Base-by-base conservation (phyloP, 352 stramenopile genomes). In the Phytophthora niederhauseri region DNA sequence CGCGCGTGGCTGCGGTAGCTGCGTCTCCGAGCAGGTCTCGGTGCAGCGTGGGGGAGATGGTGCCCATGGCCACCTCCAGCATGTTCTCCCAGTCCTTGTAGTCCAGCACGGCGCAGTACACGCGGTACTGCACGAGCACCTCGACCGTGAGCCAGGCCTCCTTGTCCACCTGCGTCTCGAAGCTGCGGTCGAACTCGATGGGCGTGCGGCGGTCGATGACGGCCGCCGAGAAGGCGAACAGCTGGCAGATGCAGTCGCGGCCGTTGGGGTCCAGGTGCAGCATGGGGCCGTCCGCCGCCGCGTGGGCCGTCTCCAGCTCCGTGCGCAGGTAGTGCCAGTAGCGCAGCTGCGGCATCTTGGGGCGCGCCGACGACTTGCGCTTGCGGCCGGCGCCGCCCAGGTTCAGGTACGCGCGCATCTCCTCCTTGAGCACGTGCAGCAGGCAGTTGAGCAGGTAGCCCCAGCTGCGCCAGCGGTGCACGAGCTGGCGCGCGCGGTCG, bases 401-500 rank as follows among this genome's bases (percentile, higher is more conserved):
- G 6, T 61, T 57, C 30, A 92, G 65, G 41, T 81, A 92, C 51
- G 38, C 30, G 34, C 82, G 71, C 59, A 82, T 64, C 17, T 95
- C 84, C 26, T 46, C 57, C 46, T 82, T 78, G 5, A 95, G 61
- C 9, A 79, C 75, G 20, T 78, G 57, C 38, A 94, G 69, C 9
- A 92, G 46, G 41, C 62, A 78, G 7, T 71, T 77, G 31, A 94
- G 68, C 30, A 94, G 49, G 53, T 82, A 76, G 5, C 84, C 84
- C 87, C 87, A 95, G 9, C 70, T 78, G 55, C 80, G 80, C 87
- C 85, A 95, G 55, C 85, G 86, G 66, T 91, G 85, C 48, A 95
- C 75, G 43, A 81, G 72, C 49, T 81, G 70, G 19, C 84, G 84
- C 34, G 65, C 72, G 38, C 57, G 58, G n/a, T 89, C 70, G 53